Conservation (phyloP, 441 rosid species). For the Manihot esculenta region DNA sequence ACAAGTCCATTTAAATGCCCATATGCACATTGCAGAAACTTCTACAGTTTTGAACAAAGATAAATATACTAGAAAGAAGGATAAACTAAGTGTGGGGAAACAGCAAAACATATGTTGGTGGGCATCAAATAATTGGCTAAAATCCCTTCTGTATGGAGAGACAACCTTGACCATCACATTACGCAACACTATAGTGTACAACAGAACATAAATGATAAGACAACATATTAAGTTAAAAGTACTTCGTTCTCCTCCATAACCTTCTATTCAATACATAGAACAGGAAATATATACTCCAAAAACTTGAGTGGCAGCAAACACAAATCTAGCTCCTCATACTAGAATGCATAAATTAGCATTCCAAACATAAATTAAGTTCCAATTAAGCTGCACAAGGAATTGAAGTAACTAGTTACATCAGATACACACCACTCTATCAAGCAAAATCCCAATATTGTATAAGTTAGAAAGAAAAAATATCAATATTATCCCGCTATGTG, state of each 20-base stretch:
- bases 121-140: too few species aligned
- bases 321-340: neutral
- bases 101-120: neutral
- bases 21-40: too few species aligned
- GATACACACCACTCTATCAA: too few species aligned
- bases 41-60: neutral
- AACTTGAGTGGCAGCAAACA: neutral
- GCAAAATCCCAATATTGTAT: too few species aligned
- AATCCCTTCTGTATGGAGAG: neutral
- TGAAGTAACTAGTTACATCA: neutral
- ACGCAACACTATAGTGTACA: too few species aligned
- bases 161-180: neutral
- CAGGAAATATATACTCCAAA: neutral
- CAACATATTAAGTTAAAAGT: neutral
- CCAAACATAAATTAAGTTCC: neutral
- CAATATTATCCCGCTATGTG: neutral
- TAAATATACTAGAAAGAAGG: neutral
- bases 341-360: neutral
- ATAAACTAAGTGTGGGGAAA: neutral
- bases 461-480: too few species aligned
- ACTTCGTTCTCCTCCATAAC: neutral
- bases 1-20: neutral
- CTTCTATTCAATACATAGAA: neutral
- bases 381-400: neutral
- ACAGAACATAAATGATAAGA: neutral